phyloP scores from a whole-genome alignment of 1,284 basidiomycete species.

The Cutaneotrichosporon spelunceum region DNA sequence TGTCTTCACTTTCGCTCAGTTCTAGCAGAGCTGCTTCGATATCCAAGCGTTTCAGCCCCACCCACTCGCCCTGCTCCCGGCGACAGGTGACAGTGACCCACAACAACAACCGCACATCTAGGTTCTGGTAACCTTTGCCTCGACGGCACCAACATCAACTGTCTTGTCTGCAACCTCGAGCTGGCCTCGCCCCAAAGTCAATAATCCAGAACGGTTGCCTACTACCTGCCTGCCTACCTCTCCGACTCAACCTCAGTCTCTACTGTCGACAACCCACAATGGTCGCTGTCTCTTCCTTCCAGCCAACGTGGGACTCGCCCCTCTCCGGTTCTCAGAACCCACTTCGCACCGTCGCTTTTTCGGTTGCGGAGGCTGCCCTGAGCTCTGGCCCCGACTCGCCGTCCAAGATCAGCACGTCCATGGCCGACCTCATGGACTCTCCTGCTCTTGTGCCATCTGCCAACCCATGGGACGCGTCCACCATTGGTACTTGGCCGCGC shows the following conservation, averaged over 20 bases:
- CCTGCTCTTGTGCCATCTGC: not conserved
- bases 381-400: constrained; percentile 45
- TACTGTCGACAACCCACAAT: constrained; percentile 6
- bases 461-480: not conserved
- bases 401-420: constrained; percentile 24
- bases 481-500: constrained; percentile 10
- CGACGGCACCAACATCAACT: constrained; percentile 13
- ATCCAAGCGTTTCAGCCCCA: constrained; percentile 3
- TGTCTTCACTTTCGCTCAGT: constrained; percentile 1
- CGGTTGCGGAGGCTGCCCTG: constrained; percentile 47
- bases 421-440: constrained; percentile 14
- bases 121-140: constrained; percentile 25
- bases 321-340: constrained; percentile 5
- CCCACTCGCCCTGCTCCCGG: constrained; percentile 10
- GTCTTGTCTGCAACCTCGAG: constrained; percentile 10
- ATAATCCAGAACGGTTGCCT: constrained; percentile 7
- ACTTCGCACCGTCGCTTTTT: constrained; percentile 33
- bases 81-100: constrained; percentile 11
- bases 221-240: not conserved
- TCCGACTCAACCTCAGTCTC: not conserved
- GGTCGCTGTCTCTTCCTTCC: constrained; percentile 5
- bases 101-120: constrained; percentile 7
- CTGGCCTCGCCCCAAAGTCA: constrained; percentile 14
- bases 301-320: constrained; percentile 3
- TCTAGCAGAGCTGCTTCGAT: constrained; percentile 3